These are phyloP conservation scores for Quercus gilva DNA, from an alignment of 306 rosid species.

Conservation along the genomic window DNA sequence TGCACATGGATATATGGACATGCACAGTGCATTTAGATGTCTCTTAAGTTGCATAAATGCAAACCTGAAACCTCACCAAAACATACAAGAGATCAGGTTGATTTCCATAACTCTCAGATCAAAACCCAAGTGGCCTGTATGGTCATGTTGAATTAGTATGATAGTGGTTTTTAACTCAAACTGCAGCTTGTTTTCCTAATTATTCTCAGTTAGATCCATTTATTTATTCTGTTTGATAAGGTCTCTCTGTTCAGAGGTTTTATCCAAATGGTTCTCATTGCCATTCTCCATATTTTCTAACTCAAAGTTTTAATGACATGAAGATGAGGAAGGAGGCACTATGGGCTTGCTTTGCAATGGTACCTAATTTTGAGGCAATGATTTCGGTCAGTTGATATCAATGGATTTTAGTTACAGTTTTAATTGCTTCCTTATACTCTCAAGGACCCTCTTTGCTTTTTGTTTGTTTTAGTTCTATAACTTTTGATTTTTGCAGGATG, in stretches of 20 bases:
- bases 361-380: conserved; percentile 83
- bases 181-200: background rate
- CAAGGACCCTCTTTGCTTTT: background rate
- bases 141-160: background rate
- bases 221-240: background rate
- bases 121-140: background rate
- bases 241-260: conserved; percentile 16
- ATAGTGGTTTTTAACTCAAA: background rate
- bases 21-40: background rate
- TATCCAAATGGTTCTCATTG: conserved; percentile 10
- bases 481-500: conserved; percentile 58
- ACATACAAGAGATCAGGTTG: background rate
- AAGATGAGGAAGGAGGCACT: conserved; percentile 94
- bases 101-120: background rate
- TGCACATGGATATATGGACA: background rate
- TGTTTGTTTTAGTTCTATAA: background rate
- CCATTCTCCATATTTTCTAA: conserved; percentile 13
- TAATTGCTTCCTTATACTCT: background rate
- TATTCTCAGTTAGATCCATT: background rate
- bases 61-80: background rate
- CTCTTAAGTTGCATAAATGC: background rate
- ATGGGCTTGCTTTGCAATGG: conserved; percentile 92
- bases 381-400: conserved; percentile 50
- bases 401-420: background rate
- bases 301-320: conserved; percentile 29